A percentile compares a stretch with the other conserved stretches of the same genome.
phyloP scores from a whole-genome alignment of 352 stramenopile genomes.

The Phytopythium helicoides region DNA sequence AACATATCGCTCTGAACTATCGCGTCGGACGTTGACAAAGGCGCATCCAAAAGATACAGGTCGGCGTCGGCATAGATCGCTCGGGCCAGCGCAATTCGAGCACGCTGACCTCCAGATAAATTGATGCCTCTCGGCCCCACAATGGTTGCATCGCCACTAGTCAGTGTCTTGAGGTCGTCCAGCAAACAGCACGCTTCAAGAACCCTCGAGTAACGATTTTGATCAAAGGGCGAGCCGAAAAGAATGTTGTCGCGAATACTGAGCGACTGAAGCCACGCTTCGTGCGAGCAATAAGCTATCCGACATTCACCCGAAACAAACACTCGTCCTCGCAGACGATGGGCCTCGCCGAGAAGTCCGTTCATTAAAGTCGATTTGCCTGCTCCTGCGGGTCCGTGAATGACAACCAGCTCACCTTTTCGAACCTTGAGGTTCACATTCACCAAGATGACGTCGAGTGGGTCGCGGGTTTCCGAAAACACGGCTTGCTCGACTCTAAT shows the following conservation, averaged over 20 bases:
- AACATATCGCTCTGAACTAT: slow-evolving; percentile 91
- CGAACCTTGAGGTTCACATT: slow-evolving; percentile 38
- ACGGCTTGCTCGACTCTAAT: slow-evolving; percentile 11
- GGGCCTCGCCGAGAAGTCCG: slow-evolving; percentile 81
- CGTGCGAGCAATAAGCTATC: slow-evolving; percentile 60
- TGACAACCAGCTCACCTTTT: slow-evolving; percentile 46
- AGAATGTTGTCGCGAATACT: slow-evolving; percentile 91
- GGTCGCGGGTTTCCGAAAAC: slow-evolving; percentile 19
- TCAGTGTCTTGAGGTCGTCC: slow-evolving; percentile 73
- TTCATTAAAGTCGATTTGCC: slow-evolving; percentile 60
- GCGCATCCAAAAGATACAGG: slow-evolving; percentile 86
- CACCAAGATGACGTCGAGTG: slow-evolving; percentile 14
- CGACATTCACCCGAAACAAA: slow-evolving; percentile 21
- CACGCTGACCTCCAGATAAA: slow-evolving; percentile 89
- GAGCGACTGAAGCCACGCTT: slow-evolving; percentile 91
- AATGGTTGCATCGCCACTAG: slow-evolving; percentile 85
- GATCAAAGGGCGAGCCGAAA: slow-evolving; percentile 59
- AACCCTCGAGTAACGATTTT: slow-evolving; percentile 25
- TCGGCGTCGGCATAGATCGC: slow-evolving; percentile 42
- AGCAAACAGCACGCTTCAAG: slow-evolving; percentile 60
- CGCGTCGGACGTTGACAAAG: slow-evolving; percentile 87
- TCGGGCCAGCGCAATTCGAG: slow-evolving; percentile 42
- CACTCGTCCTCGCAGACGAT: slow-evolving; percentile 33
- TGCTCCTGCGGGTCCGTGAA: slow-evolving; percentile 43
- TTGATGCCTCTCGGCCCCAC: slow-evolving; percentile 94